Base-by-base conservation (phyloP, 2,329 filamentous ascomycete genomes). In the Colletotrichum sp. region DNA sequence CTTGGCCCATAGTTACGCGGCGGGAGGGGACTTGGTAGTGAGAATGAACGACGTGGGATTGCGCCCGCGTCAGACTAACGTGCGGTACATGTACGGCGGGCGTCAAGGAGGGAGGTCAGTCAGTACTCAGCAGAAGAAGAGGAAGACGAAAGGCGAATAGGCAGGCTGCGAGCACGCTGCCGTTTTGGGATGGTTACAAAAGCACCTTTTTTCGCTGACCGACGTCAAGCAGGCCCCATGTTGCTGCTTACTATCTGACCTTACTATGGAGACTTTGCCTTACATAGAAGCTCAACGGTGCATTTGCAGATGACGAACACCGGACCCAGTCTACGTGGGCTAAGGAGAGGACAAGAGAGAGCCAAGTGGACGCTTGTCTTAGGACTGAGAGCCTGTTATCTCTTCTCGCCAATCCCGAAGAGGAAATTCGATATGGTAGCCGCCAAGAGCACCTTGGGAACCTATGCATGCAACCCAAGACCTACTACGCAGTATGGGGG, bases 401-500 rank as follows among this genome's bases (percentile, higher is more conserved):
- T 65, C 48, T 55, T 28, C 43, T 65, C 58, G 43, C 64, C 64
- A 58, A 65, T 38, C 73, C 64, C 7, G 21, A 75, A 57, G 55
- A 48, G 63, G 69, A 75, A 68, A 65, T 64, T 65, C n/a, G 34
- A 52, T 65, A 73, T 64, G 64, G 26, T 55, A 28, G 69, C 43
- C n/a, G 57, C 58, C 64, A 73, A 75, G 43, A 64, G 32, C 26
- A 12, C 70, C 58, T 36, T 65, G 64, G 15, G n/a, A 21, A 43
- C 30, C 18, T 24, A 72, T 75, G 70, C 71, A 60, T 75, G 70
- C 64, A 60, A 75, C 64, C 70, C 34, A 55, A 65, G 57, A 21
- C 55, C 16, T 26, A 43, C 36, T 43, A 43, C 36, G 36, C 36
- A 43, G 36, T 43, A 34, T 38, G 30, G 63, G 55, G 52, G 36